Base-by-base conservation (phyloP, 2,329 filamentous ascomycete genomes). In the Diaporthe helianthi region DNA sequence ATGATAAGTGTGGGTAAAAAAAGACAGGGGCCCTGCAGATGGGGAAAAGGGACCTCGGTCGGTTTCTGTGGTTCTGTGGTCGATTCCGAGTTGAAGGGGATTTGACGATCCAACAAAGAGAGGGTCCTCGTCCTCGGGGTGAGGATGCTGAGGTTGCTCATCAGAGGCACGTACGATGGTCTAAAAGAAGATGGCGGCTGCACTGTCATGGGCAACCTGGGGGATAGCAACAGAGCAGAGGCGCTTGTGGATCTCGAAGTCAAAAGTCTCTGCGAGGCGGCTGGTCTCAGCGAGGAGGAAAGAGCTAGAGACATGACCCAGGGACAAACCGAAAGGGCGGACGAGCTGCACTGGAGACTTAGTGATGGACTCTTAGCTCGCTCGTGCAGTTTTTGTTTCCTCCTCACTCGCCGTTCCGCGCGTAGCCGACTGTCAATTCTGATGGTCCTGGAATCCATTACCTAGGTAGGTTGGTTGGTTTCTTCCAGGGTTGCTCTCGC, bases 281-380 rank as follows among this genome's bases (percentile, higher is more conserved):
- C 70, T 49, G 67, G 53, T 67, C 67, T 67, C 70, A 69, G 19
- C 52, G 70, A 69, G 29, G 52, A 67, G 17, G 55, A 61, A 36
- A 69, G 67, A 60, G 70, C 67, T 54, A 69, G 46, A 68, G 70
- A 71, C 70, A 71, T 71, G 60, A 53, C 63, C 61, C 60, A 60
- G 41, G 47, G 63, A 52, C 36, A 24, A 53, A 54, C 24, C 46
- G 26, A 36, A 46, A 46, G 41, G 24, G 6, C 38, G 41, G 24
- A 33, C 41, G 41, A 67, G 64, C 24, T 46, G 64, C 31, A 44
- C 38, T 26, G 46, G 52, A 46, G 33, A 69, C 33, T 31, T 22
- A 67, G 36, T 61, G 36, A 60, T 63, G 58, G 44, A 24, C n/a
- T n/a, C n/a, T 31, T 63, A 49, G 36, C 29, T 29, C n/a, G 36